A percentile compares a stretch with the other conserved stretches of the same genome.
Evolutionary conservation across 2,329 filamentous ascomycete genomes (phyloP).

Genomic region (Bipolaris bicolor): DNA sequence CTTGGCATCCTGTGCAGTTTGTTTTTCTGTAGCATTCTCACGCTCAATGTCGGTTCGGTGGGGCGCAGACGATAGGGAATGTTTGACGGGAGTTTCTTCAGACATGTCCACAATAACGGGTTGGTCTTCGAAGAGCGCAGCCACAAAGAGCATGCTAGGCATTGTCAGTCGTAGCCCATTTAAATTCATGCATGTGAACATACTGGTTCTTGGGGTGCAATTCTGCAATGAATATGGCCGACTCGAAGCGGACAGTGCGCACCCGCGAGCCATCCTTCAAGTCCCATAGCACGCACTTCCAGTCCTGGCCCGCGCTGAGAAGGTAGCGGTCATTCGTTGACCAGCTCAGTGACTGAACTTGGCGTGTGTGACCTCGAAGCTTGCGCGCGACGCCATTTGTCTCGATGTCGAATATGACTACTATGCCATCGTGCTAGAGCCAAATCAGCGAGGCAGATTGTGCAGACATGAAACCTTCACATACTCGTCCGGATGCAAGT

Average conservation of each 20-base stretch:
- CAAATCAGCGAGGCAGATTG: slow-evolving; percentile 25
- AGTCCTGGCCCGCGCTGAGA: slow-evolving; percentile 91
- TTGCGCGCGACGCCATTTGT: slow-evolving; percentile 97
- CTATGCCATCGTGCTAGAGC: slow-evolving; percentile 76
- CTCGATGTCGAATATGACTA: slow-evolving; percentile 96
- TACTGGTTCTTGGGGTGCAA: slow-evolving; percentile 90
- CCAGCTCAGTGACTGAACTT: slow-evolving; percentile 95
- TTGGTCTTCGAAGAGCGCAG: slow-evolving; percentile 91
- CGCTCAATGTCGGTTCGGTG: slow-evolving; percentile 73
- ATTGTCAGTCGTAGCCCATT: slow-evolving; percentile 10
- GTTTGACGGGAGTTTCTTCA: slow-evolving; percentile 72
- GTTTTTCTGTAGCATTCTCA: slow-evolving; percentile 80
- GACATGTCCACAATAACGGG: slow-evolving; percentile 85
- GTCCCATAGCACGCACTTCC: slow-evolving; percentile 97
- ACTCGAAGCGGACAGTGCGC: slow-evolving; percentile 87
- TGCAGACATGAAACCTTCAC: slow-evolving; percentile 24
- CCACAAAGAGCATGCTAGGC: slow-evolving; percentile 78
- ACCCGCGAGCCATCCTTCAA: slow-evolving; percentile 73
- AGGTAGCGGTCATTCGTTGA: slow-evolving; percentile 89
- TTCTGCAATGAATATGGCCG: slow-evolving; percentile 94
- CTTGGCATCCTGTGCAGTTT: slow-evolving; percentile 88
- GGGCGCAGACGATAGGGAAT: slow-evolving; percentile 79
- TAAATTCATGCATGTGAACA: slow-evolving; percentile 33
- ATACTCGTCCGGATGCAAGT: slow-evolving; percentile 86
- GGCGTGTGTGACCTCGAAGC: slow-evolving; percentile 87